Base-by-base conservation (phyloP, 208 protist species). In the Leishmania mexicana region DNA sequence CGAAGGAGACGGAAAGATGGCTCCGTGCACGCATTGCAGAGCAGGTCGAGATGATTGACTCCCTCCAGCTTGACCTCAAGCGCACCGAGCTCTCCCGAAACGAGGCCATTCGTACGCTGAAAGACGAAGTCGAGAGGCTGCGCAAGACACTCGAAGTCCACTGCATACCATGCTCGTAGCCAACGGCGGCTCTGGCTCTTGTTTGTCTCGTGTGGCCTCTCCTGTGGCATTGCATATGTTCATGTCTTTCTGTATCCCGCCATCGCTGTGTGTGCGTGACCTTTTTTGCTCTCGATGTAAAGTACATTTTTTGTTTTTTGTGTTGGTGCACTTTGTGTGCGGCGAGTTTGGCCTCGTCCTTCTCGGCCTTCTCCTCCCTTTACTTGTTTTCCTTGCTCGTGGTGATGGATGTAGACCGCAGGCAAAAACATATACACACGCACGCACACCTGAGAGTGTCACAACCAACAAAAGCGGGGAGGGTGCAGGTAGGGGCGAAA, bases 141-240 rank as follows among this genome's bases (percentile, higher is more conserved):
- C 90, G 88, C 74, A 92, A 93, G 67, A 95, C 92, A 11, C 87
- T 97, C 10, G 94, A 97, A 31, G 84, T 95, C 70, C 90, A 96
- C 79, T 89, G 86, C 79, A 88, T 96, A 49, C 75, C 93, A 51
- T 74, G 57, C 47, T 51, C 64, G 6, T 82, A 80, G 73, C 17
- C 35, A 19, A 1, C 2, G 31, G n/a, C 73, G 3, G 15, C 71
- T 24, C 19, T 62, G 24, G 10, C 31, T 38, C 8, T 3, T 38
- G 17, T 60, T 40, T 42, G n/a, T 49, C 53, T 78, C 5, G 21
- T 53, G 24, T 38, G 38, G 24, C 13, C 28, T 35, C 1, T 8
- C 42, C 28, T 28, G 11, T 31, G 40, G 28, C 70, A 13, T 3
- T 53, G 45, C 45, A 21, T 53, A n/a, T 51, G 45, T n/a, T 53